These are phyloP conservation scores for Malania oleifera DNA, from an alignment of 164 flowering plant genomes.

Conservation along the genomic window DNA sequence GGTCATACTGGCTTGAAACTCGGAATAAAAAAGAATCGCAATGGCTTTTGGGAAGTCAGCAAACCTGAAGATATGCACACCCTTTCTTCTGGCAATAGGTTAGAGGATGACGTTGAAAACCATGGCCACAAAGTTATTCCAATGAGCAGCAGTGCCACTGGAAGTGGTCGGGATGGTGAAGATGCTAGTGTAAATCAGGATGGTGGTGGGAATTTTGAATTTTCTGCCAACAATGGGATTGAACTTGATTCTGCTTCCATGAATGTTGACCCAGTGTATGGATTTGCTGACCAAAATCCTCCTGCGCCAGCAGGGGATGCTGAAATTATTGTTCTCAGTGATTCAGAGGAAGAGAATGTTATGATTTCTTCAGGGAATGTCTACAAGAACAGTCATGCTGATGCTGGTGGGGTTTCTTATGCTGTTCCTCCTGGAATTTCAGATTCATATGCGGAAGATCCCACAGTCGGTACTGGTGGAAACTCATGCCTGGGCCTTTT, in stretches of 20 bases:
- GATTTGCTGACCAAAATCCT: constrained; percentile 29
- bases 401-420: constrained; percentile 35
- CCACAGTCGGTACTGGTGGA: constrained; percentile 32
- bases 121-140: constrained; percentile 45
- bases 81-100: constrained; percentile 38
- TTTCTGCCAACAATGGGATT: constrained; percentile 49
- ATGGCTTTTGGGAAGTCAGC: constrained; percentile 83
- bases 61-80: constrained; percentile 55
- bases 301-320: constrained; percentile 42
- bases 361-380: constrained; percentile 36
- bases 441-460: constrained; percentile 49
- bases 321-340: constrained; percentile 85
- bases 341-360: constrained; percentile 80
- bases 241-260: constrained; percentile 67
- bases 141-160: constrained; percentile 85
- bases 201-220: constrained; percentile 57
- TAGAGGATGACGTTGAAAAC: constrained; percentile 30
- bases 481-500: constrained; percentile 51
- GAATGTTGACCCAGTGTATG: constrained; percentile 44
- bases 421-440: constrained; percentile 42
- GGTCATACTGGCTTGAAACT: constrained; percentile 57
- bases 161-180: constrained; percentile 81
- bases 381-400: constrained; percentile 26
- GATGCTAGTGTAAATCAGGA: constrained; percentile 88
- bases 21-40: constrained; percentile 60